A percentile compares a stretch with the other conserved stretches of the same genome.
phyloP scores from a whole-genome alignment of 208 protist genomes.

The Trypanosomatidae sp. region DNA sequence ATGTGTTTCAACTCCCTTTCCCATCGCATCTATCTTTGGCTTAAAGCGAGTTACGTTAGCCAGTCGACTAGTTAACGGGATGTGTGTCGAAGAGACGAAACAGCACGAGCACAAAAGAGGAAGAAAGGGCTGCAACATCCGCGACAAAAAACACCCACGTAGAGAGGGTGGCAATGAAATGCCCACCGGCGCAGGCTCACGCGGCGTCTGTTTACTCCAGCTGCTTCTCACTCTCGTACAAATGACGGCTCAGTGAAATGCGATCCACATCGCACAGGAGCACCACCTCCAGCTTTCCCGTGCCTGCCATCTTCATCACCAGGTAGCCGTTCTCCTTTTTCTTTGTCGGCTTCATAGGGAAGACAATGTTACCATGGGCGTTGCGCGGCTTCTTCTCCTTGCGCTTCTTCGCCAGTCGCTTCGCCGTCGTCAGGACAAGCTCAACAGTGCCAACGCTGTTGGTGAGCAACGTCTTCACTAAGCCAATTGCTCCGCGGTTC shows the following conservation, averaged over 20 bases:
- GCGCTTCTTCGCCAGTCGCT: conserved; percentile 62
- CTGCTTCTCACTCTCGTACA: conserved; percentile 53
- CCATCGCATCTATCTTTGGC: too few relatives aligned
- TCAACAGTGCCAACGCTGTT: conserved; percentile 56
- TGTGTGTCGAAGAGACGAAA: not conserved
- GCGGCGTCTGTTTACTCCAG: conserved; percentile 10
- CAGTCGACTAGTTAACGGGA: not conserved
- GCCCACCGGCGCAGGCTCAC: not conserved
- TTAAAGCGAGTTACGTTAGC: not conserved
- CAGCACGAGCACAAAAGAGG: not conserved
- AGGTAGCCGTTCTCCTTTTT: conserved; percentile 54
- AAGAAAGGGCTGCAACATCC: not conserved
- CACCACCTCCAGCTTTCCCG: conserved; percentile 27
- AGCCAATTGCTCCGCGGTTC: conserved; percentile 50
- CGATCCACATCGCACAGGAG: conserved; percentile 57
- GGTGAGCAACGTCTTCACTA: conserved; percentile 44
- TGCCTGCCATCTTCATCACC: conserved; percentile 63
- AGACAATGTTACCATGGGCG: conserved; percentile 53
- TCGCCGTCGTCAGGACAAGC: conserved; percentile 58
- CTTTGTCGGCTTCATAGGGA: conserved; percentile 44
- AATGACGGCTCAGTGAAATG: conserved; percentile 68
- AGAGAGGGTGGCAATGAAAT: not conserved
- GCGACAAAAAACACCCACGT: not conserved
- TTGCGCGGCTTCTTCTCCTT: conserved; percentile 58
- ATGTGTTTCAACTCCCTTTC: not conserved